phyloP scores from a whole-genome alignment of 352 stramenopile genomes.

The Pythium chondricola region DNA sequence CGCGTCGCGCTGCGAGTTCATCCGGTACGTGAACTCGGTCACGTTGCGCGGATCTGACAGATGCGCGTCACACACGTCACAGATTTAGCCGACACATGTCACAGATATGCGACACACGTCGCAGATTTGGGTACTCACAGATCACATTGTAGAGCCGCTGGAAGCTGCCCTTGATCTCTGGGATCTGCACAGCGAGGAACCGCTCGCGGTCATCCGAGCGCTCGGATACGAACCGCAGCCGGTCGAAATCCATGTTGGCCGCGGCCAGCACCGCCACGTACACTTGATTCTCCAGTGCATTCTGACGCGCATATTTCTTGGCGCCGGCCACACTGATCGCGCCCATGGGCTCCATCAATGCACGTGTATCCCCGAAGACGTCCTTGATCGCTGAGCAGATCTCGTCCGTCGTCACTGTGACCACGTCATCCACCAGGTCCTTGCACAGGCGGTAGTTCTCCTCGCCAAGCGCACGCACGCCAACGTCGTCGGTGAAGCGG shows the following conservation, averaged over 20 bases:
- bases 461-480: slow-evolving; percentile 89
- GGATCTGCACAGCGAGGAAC: slow-evolving; percentile 95
- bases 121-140: slow-evolving; percentile 31
- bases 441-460: slow-evolving; percentile 96
- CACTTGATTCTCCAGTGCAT: slow-evolving; percentile 49
- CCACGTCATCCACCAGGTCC: slow-evolving; percentile 93
- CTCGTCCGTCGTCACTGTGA: slow-evolving; percentile 96
- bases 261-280: slow-evolving; percentile 95
- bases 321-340: slow-evolving; percentile 94
- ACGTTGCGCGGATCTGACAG: slow-evolving; percentile 69
- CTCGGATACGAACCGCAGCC: slow-evolving; percentile 93
- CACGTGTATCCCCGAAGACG: slow-evolving; percentile 91
- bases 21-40: slow-evolving; percentile 98
- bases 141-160: slow-evolving; percentile 72
- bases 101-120: neutral
- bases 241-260: slow-evolving; percentile 99
- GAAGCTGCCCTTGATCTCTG: slow-evolving; percentile 92
- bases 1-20: slow-evolving; percentile 64
- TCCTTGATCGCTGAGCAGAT: slow-evolving; percentile 92
- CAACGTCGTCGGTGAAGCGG: slow-evolving; percentile 97
- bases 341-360: slow-evolving; percentile 92
- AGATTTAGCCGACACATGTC: neutral
- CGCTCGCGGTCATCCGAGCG: slow-evolving; percentile 92
- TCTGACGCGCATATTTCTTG: slow-evolving; percentile 89
- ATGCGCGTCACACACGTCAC: neutral